Conservation (phyloP, 352 stramenopile species). For the Thraustochytrium striatum region DNA sequence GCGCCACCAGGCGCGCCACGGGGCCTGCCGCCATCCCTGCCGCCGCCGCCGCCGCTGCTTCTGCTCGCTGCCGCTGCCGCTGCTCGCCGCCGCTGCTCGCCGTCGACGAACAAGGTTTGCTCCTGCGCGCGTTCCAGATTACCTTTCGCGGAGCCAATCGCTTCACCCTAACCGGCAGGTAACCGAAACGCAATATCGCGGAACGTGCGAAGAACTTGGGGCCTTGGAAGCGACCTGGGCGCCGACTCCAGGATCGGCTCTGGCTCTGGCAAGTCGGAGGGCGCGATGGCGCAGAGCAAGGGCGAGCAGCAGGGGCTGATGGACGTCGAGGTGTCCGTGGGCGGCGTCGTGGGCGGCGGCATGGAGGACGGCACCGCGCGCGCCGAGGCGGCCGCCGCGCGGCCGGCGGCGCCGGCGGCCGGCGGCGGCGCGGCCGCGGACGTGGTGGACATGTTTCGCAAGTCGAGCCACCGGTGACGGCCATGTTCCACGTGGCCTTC, state of each 20-base stretch:
- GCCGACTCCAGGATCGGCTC: not conserved
- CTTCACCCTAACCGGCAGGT: too few species aligned
- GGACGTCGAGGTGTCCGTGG: not conserved
- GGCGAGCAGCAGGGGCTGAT: not conserved
- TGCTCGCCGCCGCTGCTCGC: too few species aligned
- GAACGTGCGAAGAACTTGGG: not conserved
- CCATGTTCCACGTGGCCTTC: slow-evolving; percentile 94
- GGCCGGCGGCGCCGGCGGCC: not conserved
- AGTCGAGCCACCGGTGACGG: slow-evolving; percentile 80
- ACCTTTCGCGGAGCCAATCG: too few species aligned
- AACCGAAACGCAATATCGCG: not conserved
- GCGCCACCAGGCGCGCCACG: slow-evolving; percentile 43
- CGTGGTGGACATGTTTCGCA: slow-evolving; percentile 34
- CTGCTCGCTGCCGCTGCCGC: too few species aligned
- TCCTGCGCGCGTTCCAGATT: too few species aligned
- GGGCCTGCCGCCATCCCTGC: slow-evolving; percentile 26
- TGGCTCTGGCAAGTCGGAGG: not conserved
- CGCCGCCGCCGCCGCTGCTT: not conserved
- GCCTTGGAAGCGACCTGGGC: not conserved
- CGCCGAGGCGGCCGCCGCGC: not conserved
- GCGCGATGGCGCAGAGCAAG: not conserved
- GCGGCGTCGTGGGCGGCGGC: not conserved
- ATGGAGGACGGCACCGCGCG: not conserved
- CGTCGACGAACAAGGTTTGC: too few species aligned
- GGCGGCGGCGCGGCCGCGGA: not conserved